Base-by-base conservation (phyloP, 2,329 filamentous ascomycete genomes). In the Cladophialophora exuberans region DNA sequence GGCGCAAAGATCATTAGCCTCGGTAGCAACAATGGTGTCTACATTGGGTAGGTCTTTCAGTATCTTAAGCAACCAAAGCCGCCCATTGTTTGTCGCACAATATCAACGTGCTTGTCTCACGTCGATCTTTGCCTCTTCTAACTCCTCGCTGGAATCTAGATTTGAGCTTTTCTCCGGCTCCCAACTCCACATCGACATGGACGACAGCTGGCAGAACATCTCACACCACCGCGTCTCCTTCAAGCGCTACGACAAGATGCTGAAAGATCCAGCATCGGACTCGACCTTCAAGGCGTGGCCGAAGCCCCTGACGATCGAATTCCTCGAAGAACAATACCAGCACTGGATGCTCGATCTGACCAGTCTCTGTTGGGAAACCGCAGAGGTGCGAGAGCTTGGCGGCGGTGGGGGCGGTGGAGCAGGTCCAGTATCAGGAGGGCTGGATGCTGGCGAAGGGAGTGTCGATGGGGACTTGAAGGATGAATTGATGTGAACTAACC, bases 111-210 rank as follows among this genome's bases (percentile, higher is more conserved):
- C 22, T 9, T 10, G 30, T 0, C 13, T 4, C 9, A 3, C n/a
- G 22, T 41, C 15, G 13, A 5, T 30, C 35, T 10, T 17, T 10
- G 23, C 10, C 26, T 3, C 7, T 11, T 51, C 26, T 43, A 23
- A 43, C 20, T 9, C 13, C 6, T 28, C 38, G 15, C 11, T 23
- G 15, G 20, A 15, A 23, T 22, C 20, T 46, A 64, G 62, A 43
- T 64, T 64, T 44, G 62, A 64, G 33, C 57, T 64, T 49, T 60
- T 60, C 44, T 54, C 57, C 13, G 59, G 59, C 28, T 60, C 62
- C 22, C 62, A 63, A 55, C 59, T 64, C 7, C 62, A 64, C 54
- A 64, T 64, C 46, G 62, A 63, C 56, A 62, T 64, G 59, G 61
- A 63, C 49, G 62, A 64, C 52, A 52, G 60, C 33, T 64, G 62